phyloP scores from a whole-genome alignment of 2,329 filamentous ascomycete genomes.

The Colletotrichum sidae region DNA sequence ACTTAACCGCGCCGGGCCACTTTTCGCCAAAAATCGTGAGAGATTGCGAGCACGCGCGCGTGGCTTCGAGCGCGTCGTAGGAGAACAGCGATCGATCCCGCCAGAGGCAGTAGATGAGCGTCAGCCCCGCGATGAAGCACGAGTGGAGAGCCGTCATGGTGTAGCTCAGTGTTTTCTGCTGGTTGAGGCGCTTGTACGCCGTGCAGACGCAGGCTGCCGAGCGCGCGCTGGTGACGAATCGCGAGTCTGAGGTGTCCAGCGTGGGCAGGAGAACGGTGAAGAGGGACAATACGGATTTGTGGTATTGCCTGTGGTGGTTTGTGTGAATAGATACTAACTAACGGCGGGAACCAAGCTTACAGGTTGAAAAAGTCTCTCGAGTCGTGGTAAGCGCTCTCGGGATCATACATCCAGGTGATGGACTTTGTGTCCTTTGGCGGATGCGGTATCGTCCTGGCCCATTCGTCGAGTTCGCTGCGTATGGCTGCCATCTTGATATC shows the following conservation, averaged over 20 bases:
- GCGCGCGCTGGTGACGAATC: slow-evolving; percentile 39
- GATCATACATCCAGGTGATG: slow-evolving; percentile 45
- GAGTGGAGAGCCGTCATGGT: slow-evolving; percentile 46
- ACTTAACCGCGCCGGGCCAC: slow-evolving; percentile 44
- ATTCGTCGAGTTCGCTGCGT: slow-evolving; percentile 39
- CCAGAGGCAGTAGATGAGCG: slow-evolving; percentile 45
- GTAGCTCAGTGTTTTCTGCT: slow-evolving; percentile 45
- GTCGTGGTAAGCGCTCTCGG: slow-evolving; percentile 42
- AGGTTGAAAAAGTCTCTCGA: slow-evolving; percentile 43
- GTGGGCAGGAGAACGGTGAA: slow-evolving; percentile 42
- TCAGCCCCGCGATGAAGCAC: slow-evolving; percentile 45
- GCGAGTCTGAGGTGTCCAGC: slow-evolving; percentile 39
- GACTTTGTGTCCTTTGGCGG: slow-evolving; percentile 40
- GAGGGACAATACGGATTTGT: slow-evolving; percentile 42
- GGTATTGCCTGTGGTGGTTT: slow-evolving; percentile 38
- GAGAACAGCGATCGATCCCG: slow-evolving; percentile 40
- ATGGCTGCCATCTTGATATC: slow-evolving; percentile 40
- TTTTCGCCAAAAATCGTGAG: slow-evolving; percentile 47
- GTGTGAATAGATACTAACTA: not conserved
- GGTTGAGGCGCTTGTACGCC: slow-evolving; percentile 46
- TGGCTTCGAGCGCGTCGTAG: slow-evolving; percentile 43
- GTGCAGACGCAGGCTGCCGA: slow-evolving; percentile 43
- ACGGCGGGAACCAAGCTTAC: slow-evolving; percentile 14
- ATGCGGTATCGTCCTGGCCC: slow-evolving; percentile 38
- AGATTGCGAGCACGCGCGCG: slow-evolving; percentile 42